Evolutionary conservation across 1,284 basidiomycete genomes (phyloP).

Genomic region (Ganoderma boninense): DNA sequence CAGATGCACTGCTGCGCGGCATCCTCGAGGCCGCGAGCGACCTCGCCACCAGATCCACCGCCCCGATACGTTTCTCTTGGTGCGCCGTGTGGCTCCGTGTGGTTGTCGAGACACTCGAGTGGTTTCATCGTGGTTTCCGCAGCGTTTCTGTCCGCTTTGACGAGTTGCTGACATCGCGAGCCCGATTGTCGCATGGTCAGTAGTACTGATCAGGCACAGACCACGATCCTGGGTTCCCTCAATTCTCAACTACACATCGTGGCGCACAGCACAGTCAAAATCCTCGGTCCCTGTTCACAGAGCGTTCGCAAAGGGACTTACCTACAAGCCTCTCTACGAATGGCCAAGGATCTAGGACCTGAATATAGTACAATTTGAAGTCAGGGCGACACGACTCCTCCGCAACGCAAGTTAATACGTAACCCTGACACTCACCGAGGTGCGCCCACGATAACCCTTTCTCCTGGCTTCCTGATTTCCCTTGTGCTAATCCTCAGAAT

Average conservation of each 20-base stretch:
- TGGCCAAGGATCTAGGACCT: neutral
- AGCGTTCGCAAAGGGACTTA: neutral
- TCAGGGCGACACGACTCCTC: neutral
- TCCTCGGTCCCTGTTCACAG: neutral
- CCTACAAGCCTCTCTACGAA: neutral
- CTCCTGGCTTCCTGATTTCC: neutral
- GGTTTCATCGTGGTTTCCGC: neutral
- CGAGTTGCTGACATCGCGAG: conserved; percentile 9
- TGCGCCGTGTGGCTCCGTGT: neutral
- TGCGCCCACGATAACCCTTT: neutral
- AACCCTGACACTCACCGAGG: neutral
- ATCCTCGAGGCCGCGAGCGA: conserved; percentile 1
- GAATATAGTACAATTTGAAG: neutral
- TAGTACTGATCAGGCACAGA: neutral
- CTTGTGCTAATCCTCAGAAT: neutral
- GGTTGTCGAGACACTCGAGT: neutral
- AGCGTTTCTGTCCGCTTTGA: neutral
- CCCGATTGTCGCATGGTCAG: conserved; percentile 7
- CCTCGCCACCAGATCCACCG: conserved; percentile 3
- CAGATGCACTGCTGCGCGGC: neutral
- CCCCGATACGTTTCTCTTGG: neutral
- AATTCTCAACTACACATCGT: neutral
- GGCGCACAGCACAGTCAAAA: neutral
- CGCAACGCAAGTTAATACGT: too few species aligned
- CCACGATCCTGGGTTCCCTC: neutral